phyloP scores from a whole-genome alignment of 1,284 basidiomycete species.

The Marasmius oreades region DNA sequence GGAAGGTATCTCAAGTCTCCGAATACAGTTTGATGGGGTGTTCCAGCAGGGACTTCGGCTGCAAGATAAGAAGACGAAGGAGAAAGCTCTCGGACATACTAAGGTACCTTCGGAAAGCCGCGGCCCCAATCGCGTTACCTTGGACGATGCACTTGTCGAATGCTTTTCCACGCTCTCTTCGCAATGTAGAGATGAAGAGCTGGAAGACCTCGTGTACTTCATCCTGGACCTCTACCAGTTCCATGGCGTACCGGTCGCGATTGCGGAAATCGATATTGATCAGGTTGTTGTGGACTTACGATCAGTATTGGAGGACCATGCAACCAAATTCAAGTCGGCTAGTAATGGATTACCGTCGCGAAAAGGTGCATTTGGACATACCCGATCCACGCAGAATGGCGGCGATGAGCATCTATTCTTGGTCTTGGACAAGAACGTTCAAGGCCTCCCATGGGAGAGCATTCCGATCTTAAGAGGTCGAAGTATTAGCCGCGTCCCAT shows the following conservation, averaged over 20 bases:
- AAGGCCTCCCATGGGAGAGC: slow-evolving; percentile 94
- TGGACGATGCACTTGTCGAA: slow-evolving; percentile 76
- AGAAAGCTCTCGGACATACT: slow-evolving; percentile 27
- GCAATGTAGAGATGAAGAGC: slow-evolving; percentile 85
- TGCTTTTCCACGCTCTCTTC: slow-evolving; percentile 84
- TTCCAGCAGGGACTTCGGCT: slow-evolving; percentile 65
- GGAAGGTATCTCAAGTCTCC: slow-evolving; percentile 52
- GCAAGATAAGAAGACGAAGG: slow-evolving; percentile 51
- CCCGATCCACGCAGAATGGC: slow-evolving; percentile 22
- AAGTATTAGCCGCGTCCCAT: slow-evolving; percentile 90
- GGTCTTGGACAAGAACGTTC: slow-evolving; percentile 87
- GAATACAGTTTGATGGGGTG: slow-evolving; percentile 66
- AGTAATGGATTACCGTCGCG: slow-evolving; percentile 13
- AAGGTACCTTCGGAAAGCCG: slow-evolving; percentile 35
- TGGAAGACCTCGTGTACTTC: slow-evolving; percentile 95
- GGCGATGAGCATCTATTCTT: slow-evolving; percentile 80
- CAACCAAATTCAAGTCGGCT: slow-evolving; percentile 29
- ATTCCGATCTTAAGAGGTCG: slow-evolving; percentile 82
- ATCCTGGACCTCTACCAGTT: slow-evolving; percentile 93
- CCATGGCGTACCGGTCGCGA: slow-evolving; percentile 84
- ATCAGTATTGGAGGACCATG: slow-evolving; percentile 66
- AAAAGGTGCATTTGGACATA: slow-evolving; percentile 11
- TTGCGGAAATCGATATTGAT: slow-evolving; percentile 91
- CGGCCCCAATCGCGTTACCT: slow-evolving; percentile 44
- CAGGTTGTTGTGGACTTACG: slow-evolving; percentile 79